phyloP scores from a whole-genome alignment of 768 basidiomycete species.

The Mycena metata region DNA sequence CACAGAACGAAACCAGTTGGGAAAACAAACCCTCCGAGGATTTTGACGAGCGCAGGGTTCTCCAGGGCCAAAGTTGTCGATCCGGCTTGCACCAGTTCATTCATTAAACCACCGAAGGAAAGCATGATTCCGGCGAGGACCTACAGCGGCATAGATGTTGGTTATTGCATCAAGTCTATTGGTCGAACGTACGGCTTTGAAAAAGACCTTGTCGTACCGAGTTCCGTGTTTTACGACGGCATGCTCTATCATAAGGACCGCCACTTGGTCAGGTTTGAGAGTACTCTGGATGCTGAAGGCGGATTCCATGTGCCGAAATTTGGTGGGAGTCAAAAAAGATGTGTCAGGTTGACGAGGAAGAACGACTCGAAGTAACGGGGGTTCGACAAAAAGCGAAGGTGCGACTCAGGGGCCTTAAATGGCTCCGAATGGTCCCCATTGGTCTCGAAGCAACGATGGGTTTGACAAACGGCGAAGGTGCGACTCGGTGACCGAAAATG shows the following conservation, averaged over 20 bases:
- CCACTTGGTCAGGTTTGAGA: slow-evolving; percentile 70
- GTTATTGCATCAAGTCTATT: not conserved
- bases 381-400: not conserved
- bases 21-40: slow-evolving; percentile 78
- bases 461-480: not conserved
- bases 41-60: slow-evolving; percentile 77
- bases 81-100: slow-evolving; percentile 71
- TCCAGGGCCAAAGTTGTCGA: slow-evolving; percentile 59
- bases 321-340: not conserved
- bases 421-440: slow-evolving; percentile 7
- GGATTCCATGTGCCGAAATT: slow-evolving; percentile 21
- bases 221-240: slow-evolving; percentile 75
- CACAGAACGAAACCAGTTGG: slow-evolving; percentile 84
- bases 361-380: not conserved
- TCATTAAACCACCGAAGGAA: slow-evolving; percentile 77
- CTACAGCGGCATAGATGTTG: slow-evolving; percentile 47
- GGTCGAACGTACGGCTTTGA: slow-evolving; percentile 71
- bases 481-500: not conserved
- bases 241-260: slow-evolving; percentile 66
- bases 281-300: slow-evolving; percentile 50
- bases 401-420: not conserved
- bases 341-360: not conserved
- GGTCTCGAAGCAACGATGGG: not conserved
- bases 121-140: slow-evolving; percentile 78
- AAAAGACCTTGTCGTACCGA: slow-evolving; percentile 69